Evolutionary conservation across 305 asterid genomes (phyloP), one percentile per base, ranked within the genome.

Genomic region (Fraxinus floribunda): DNA sequence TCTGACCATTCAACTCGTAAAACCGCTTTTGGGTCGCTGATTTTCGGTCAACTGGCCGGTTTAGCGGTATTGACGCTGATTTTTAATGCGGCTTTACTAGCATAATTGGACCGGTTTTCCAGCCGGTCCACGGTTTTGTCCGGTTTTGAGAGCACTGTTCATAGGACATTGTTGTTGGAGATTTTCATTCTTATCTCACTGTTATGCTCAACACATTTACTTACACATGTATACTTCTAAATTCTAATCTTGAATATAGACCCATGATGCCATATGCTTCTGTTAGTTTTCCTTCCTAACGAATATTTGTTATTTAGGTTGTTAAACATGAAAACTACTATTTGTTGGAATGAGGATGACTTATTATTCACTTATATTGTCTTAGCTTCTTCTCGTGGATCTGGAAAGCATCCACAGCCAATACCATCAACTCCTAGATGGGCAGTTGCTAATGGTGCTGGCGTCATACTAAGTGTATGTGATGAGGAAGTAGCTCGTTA

Each of bases 361-460:
- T 62, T n/a, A 24, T 77, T 55, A 30, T 72, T 75, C 72, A 77
- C 64, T 79, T 70, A 70, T 85, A 75, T 80, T 78, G 62, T 84
- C 75, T 82, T 90, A 95, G 99, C 96, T 85, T 91, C 95, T 84
- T 89, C 98, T 86, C 93, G 97, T 86, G 99, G 98, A 81, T 96
- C 99, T 79, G 99, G 99, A 88, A 97, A 97, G 91, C 99, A 97
- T 90, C 98, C 98, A 75, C 99, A 97, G 87, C 93, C 95, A 72
- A 87, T 97, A 86, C 99, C 97, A 83, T 91, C 99, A 74, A 97
- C 98, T 81, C 99, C 99, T 7, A 92, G 99, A 87, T 97, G 99
- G 99, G 99, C 99, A 24, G 98, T 93, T 89, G 99, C 99, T 85
- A 97, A 97, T 87, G 99, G 99, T 30, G 99, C 99, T 82, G 99